Evolutionary conservation across 805 yeast genomes (phyloP).

Genomic region (Candida montana): DNA sequence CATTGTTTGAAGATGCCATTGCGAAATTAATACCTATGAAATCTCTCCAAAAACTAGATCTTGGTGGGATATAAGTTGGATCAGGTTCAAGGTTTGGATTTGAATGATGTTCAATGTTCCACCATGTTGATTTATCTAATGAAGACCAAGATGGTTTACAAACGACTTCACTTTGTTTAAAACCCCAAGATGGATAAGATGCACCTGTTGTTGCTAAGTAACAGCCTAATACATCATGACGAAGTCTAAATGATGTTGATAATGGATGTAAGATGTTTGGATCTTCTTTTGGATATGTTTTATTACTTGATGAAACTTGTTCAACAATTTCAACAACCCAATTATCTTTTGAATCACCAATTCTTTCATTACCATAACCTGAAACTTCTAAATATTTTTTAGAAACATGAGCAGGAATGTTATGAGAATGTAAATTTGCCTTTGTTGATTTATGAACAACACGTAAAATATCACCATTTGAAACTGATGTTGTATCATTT

Average conservation of each 20-base stretch:
- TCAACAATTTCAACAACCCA: conserved; percentile 84
- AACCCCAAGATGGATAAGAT: conserved; percentile 77
- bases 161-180: conserved; percentile 74
- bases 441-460: conserved; percentile 57
- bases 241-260: conserved; percentile 66
- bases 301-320: conserved; percentile 35
- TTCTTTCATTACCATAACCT: conserved; percentile 68
- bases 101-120: conserved; percentile 73
- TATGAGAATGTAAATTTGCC: conserved; percentile 69
- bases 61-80: conserved; percentile 47
- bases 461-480: conserved; percentile 59
- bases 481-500: conserved; percentile 24
- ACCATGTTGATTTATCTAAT: conserved; percentile 81
- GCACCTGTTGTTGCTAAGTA: conserved; percentile 72
- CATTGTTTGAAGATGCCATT: conserved; percentile 83
- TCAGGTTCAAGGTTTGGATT: conserved; percentile 57
- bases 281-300: conserved; percentile 43
- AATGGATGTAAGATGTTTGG: conserved; percentile 61
- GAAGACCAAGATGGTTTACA: conserved; percentile 51
- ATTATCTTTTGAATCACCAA: conserved; percentile 80
- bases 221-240: conserved; percentile 60
- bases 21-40: conserved; percentile 71
- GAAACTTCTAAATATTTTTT: conserved; percentile 74
- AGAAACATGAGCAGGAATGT: conserved; percentile 60
- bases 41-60: conserved; percentile 68